phyloP scores from a whole-genome alignment of 2,329 filamentous ascomycete genomes.

The Aspergillus caelatus region DNA sequence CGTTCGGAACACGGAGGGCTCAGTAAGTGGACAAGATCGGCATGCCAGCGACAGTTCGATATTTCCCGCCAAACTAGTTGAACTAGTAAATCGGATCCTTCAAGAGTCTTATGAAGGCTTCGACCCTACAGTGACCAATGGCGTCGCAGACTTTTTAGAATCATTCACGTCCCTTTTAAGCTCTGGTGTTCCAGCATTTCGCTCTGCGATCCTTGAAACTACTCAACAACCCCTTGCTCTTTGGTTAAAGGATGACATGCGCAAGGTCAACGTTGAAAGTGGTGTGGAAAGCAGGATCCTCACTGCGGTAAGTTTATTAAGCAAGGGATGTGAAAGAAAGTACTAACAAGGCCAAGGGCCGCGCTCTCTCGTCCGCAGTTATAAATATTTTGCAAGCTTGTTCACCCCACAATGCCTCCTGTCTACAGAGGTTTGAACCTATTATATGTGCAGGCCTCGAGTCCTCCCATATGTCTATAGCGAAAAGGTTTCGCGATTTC shows the following conservation, averaged over 20 bases:
- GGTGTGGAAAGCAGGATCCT: slow-evolving; percentile 35
- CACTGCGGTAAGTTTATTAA: slow-evolving; percentile 36
- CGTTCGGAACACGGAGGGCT: background rate
- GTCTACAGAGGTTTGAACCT: slow-evolving; percentile 55
- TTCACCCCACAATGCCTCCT: slow-evolving; percentile 27
- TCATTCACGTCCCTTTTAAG: slow-evolving; percentile 58
- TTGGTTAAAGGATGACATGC: slow-evolving; percentile 39
- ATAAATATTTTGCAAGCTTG: slow-evolving; percentile 35
- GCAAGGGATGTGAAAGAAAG: slow-evolving; percentile 4
- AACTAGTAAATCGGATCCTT: slow-evolving; percentile 59
- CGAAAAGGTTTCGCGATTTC: slow-evolving; percentile 56
- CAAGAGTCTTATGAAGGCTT: slow-evolving; percentile 56
- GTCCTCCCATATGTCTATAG: slow-evolving; percentile 54
- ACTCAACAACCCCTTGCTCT: slow-evolving; percentile 54
- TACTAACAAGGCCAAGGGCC: slow-evolving; percentile 35
- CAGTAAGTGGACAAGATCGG: background rate
- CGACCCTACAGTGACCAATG: slow-evolving; percentile 41
- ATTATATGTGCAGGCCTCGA: slow-evolving; percentile 57
- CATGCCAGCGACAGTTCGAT: background rate
- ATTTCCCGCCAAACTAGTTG: slow-evolving; percentile 62
- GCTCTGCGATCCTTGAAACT: slow-evolving; percentile 59
- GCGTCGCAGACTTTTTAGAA: slow-evolving; percentile 54
- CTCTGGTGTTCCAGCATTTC: slow-evolving; percentile 53
- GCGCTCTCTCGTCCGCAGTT: slow-evolving; percentile 34
- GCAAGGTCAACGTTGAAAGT: slow-evolving; percentile 29